phyloP scores from a whole-genome alignment of 2,329 filamentous ascomycete genomes.

The Colletotrichum siamense region DNA sequence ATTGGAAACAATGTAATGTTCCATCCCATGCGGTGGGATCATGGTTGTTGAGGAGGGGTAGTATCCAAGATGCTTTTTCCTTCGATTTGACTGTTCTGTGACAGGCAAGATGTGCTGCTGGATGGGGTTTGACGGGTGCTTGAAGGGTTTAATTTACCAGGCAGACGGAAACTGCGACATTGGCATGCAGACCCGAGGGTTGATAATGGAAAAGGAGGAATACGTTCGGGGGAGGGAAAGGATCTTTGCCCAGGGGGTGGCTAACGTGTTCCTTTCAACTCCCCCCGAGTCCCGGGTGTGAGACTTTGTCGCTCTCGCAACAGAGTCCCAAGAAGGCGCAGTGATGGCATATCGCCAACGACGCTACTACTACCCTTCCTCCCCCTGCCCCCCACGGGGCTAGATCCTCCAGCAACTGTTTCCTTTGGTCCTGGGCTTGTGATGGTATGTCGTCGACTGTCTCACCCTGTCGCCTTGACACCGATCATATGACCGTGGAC shows the following conservation, averaged over 20 bases:
- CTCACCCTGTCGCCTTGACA: background rate
- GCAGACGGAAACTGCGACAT: background rate
- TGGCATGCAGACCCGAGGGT: background rate
- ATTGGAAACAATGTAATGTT: background rate
- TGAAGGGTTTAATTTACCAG: background rate
- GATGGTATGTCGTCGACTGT: background rate
- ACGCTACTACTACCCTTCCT: background rate
- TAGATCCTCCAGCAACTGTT: background rate
- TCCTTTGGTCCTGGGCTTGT: background rate
- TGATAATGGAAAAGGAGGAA: background rate
- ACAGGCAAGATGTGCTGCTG: background rate
- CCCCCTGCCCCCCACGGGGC: background rate
- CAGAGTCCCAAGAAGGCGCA: background rate
- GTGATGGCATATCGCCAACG: background rate
- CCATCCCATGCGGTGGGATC: background rate
- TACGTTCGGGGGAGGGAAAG: background rate
- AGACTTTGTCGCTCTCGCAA: background rate
- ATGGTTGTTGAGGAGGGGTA: background rate
- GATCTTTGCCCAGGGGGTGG: background rate
- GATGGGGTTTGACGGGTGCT: background rate
- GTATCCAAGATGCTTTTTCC: background rate
- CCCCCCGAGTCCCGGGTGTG: background rate
- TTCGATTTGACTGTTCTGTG: background rate
- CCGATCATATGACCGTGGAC: slow-evolving; percentile 6
- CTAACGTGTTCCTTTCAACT: background rate